phyloP scores from a whole-genome alignment of 768 basidiomycete genomes.

The Boletus pseudo-olivaceus region DNA sequence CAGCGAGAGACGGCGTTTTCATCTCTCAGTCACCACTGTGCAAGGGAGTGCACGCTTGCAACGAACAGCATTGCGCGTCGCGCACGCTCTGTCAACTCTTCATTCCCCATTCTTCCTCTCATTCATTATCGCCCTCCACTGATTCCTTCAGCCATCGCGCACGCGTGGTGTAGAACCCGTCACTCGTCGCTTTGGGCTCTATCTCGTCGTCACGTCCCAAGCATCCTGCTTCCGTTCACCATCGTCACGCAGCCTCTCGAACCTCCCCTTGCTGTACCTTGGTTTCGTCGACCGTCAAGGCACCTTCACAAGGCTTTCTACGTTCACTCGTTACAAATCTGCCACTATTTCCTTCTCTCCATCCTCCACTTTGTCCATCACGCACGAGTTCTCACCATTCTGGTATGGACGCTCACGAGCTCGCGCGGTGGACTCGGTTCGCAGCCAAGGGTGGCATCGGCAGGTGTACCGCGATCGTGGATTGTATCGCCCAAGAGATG shows the following conservation, averaged over 20 bases:
- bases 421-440: conserved; percentile 80
- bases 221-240: background rate
- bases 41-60: background rate
- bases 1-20: background rate
- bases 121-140: background rate
- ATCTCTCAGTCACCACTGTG: background rate
- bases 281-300: background rate
- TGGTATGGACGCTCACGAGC: conserved; percentile 64
- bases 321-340: background rate
- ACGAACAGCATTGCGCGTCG: background rate
- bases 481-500: conserved; percentile 69
- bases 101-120: background rate
- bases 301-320: background rate
- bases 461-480: conserved; percentile 65
- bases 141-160: background rate
- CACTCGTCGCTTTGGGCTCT: no score
- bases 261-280: background rate
- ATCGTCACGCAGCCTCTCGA: background rate
- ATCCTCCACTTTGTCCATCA: background rate
- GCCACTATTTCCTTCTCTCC: background rate
- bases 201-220: background rate
- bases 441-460: conserved; percentile 85
- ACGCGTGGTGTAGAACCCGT: background rate
- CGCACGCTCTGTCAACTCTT: background rate
- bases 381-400: background rate